Evolutionary conservation across 768 basidiomycete genomes (phyloP).

Genomic region (Lactarius hatsudake): DNA sequence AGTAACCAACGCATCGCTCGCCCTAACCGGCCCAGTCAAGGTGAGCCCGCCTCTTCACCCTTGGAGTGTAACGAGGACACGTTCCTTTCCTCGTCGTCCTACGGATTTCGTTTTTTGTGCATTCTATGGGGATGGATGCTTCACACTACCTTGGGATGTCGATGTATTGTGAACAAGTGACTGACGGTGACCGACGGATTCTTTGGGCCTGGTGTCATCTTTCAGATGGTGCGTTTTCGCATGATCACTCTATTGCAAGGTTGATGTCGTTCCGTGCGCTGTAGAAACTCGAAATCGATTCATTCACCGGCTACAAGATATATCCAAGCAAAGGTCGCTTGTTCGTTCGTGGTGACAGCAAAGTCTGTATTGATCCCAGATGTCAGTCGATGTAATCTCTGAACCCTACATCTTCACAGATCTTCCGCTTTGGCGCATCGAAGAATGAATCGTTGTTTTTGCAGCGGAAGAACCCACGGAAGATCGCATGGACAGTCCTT

Average conservation of each 20-base stretch:
- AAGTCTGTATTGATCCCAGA: slow-evolving; percentile 50
- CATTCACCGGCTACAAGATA: slow-evolving; percentile 95
- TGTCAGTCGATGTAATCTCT: not conserved
- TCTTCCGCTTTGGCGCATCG: slow-evolving; percentile 92
- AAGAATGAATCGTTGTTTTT: slow-evolving; percentile 97
- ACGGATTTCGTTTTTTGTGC: slow-evolving; percentile 24
- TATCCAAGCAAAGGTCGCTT: slow-evolving; percentile 97
- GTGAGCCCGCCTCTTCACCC: slow-evolving; percentile 47
- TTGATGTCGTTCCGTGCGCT: slow-evolving; percentile 35
- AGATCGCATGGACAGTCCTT: slow-evolving; percentile 95
- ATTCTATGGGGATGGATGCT: slow-evolving; percentile 29
- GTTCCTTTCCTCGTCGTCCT: not conserved
- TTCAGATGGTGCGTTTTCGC: slow-evolving; percentile 31
- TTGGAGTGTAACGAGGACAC: slow-evolving; percentile 20
- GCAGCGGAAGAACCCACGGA: slow-evolving; percentile 99
- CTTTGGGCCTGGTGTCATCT: slow-evolving; percentile 13
- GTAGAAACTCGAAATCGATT: slow-evolving; percentile 98
- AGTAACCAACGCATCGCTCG: slow-evolving; percentile 5
- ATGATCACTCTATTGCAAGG: not conserved
- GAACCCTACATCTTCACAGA: slow-evolving; percentile 41
- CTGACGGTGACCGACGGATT: slow-evolving; percentile 22
- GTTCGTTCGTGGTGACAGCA: slow-evolving; percentile 94
- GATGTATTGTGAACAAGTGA: slow-evolving; percentile 8
- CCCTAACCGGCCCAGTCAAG: slow-evolving; percentile 46
- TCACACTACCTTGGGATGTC: slow-evolving; percentile 25